Evolutionary conservation across 176 grass and related monocot species (phyloP), one percentile per base, ranked within the genome.

Genomic region (Pontederia crassipes): DNA sequence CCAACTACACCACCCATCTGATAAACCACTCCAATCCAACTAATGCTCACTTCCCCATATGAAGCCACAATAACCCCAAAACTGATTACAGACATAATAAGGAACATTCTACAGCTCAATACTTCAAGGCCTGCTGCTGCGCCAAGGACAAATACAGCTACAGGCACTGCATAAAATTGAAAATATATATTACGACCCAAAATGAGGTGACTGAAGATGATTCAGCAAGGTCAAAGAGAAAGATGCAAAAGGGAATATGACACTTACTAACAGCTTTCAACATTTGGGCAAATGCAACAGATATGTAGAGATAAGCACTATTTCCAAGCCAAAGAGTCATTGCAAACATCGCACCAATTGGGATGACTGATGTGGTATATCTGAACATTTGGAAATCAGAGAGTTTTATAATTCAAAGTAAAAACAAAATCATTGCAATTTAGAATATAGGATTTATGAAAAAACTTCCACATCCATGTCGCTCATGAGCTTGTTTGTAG

Each of bases 211-310:
- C 55, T 8, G 18, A 28, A 60, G n/a, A n/a, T n/a, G 11, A 35
- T 50, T 8, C 10, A 52, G 62, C 1, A 63, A 74, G 15, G 49
- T 48, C 59, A 48, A 9, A 16, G 48, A 26, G 56, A 58, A 58
- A 54, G 11, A 48, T 57, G 47, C 26, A 7, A 11, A 75, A 40
- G 15, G 28, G 20, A 72, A 53, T 54, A 10, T 60, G 49, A 15
- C 8, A 65, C 84, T 80, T 92, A 97, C 93, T 97, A 82, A 85
- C 83, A 80, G 93, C 93, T 74, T 97, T 97, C 59, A 97, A 79
- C 93, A 97, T 97, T 64, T 97, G 93, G 48, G 93, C 93, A 83
- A 97, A 97, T 69, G 93, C 93, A 76, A 97, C 93, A 64, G 93
- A 97, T 85, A 97, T 91, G 65, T 97, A 97, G 49, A 97, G 87